Base-by-base conservation (phyloP, 1,284 basidiomycete genomes). In the Naganishia sp. region DNA sequence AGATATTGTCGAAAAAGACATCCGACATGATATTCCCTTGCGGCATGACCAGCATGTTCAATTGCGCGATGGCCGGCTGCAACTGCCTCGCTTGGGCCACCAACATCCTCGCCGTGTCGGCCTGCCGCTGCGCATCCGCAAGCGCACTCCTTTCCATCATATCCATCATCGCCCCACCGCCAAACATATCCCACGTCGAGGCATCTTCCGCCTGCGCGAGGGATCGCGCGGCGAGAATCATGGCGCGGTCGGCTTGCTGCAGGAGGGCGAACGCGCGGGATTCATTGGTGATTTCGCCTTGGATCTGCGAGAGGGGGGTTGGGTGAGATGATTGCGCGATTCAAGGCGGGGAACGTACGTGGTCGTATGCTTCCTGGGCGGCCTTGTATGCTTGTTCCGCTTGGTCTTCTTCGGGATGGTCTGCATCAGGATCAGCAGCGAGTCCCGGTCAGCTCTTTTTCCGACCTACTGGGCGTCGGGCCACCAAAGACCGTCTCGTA, bases 1-100 rank as follows among this genome's bases (percentile, higher is more conserved):
- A 72, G n/a, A 69, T 63, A 49, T 70, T 70, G 64, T 73, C 72
- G 57, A 73, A 73, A 42, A 72, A 68, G 55, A 73, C 60, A 50
- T 73, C 72, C 6, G 65, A 55, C 68, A 72, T 71, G 45, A 72
- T 48, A 33, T 65, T 56, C 66, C 66, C 69, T 50, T 66, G 60
- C 1, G 71, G 70, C 50, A 72, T 68, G 33, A 65, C 48, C 1
- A 70, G 60, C 25, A 31, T 36, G 18, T 45, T 25, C 3, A 72
- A 48, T 18, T 63, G 65, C 1, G 43, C 50, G 28, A 72, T 68
- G 2, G 61, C 63, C 0, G 72, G 72, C 46, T 69, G 67, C n/a
- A 72, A 66, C 44, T 53, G n/a, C 52, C 64, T 66, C 15, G 72
- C 72, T 67, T 72, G 72, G 39, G 42, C 21, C 23, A 72, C 68